Base-by-base conservation (phyloP, 2,329 filamentous ascomycete species). In the Hymenoscyphus linearis region DNA sequence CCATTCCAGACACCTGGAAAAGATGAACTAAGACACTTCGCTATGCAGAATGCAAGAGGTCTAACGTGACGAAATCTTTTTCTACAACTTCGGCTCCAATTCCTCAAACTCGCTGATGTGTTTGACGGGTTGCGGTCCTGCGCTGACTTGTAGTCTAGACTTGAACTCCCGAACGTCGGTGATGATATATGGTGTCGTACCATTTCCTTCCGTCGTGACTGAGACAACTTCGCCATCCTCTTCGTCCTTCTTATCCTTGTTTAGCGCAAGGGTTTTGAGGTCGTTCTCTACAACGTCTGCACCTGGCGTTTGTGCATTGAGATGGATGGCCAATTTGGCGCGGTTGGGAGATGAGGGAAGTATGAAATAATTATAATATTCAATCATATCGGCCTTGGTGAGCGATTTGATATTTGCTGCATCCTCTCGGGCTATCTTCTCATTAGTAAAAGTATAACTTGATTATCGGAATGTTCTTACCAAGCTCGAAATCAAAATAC, bases 31-130 rank as follows among this genome's bases (percentile, higher is more conserved):
- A 25, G 44, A 50, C 9, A 50, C 22, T 50, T 50, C 44, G 44
- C 44, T 18, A 22, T 50, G 44, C 44, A 50, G 44, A 50, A 50
- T 50, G 44, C 44, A 22, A 50, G 18, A 50, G 25, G 25, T 50
- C 44, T 50, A 50, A 50, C 44, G 22, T 25, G 18, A 47, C n/a
- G 10, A 18, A 50, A 22, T 50, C 22, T 40, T 47, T 52, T 53
- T 34, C 81, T 74, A 93, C 61, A 97, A 80, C 78, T 97, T 97
- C 14, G 90, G 78, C 65, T 90, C 91, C 62, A 87, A 79, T 62
- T 97, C 93, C 73, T 96, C 90, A 74, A 93, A 98, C 70, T 92
- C 89, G 64, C 82, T 88, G 60, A 98, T 75, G 66, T 95, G 88
- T 71, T 83, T 87, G 34, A 90, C 84, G 0, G 93, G 84, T 64